Base-by-base conservation (phyloP, 306 rosid species). In the Rubus idaeus region DNA sequence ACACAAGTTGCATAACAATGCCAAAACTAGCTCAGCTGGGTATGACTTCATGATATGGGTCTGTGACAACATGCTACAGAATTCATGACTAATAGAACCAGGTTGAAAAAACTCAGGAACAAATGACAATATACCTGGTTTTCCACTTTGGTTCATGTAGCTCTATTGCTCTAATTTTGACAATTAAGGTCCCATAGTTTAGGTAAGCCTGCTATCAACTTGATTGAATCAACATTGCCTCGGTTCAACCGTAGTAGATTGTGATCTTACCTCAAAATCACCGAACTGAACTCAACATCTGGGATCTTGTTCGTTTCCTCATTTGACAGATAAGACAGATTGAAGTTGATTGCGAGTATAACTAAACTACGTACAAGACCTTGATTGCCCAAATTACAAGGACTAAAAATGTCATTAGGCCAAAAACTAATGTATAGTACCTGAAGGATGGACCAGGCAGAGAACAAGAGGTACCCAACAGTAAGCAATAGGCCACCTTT, bases 391-490 rank as follows among this genome's bases (percentile, higher is more conserved):
- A 3, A n/a, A n/a, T 55, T 55, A 9, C 26, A 7, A 20, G 9
- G 30, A 55, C 62, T 8, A 20, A 8, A 56, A 0, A 56, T 56
- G 30, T 56, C 30, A 17, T 3, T 8, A n/a, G 2, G 4, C 60
- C 26, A 55, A 55, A 55, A 56, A 30, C 35, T 5, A 1, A 55
- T 51, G 20, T 16, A 56, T 56, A 60, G 42, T 60, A 83, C 90
- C 89, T 87, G 93, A 69, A 89, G 45, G 50, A 89, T 89, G 73
- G 75, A 87, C 86, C 87, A 87, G 3, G 75, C 45, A 73, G 93
- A 77, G 75, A 44, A 6, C 8, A 89, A 51, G 44, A 87, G 66
- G 78, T 8, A 75, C 46, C 78, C 78, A 26, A 69, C 62, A 37
- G 65, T 79, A 41, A 87, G 76, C 39, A 89, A 75, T 8, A 79